Evolutionary conservation across 78 protist genomes (phyloP).

Genomic region (Dictyostelium intermedium): DNA sequence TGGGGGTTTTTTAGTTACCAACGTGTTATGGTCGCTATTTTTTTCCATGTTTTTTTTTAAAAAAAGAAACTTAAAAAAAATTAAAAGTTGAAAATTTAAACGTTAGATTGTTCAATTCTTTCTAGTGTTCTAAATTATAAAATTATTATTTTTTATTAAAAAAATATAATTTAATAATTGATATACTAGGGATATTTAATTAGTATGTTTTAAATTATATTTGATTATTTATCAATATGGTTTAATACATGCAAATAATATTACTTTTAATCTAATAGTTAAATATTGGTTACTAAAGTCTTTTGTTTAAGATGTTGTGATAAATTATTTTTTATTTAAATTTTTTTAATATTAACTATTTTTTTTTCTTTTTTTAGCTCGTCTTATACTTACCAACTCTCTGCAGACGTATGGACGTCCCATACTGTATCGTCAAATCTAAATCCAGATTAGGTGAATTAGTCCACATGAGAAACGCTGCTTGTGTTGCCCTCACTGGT

Average conservation of each 20-base stretch:
- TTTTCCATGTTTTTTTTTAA: not conserved
- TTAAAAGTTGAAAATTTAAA: not conserved
- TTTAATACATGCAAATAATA: not conserved
- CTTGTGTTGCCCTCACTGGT: constrained; percentile 93
- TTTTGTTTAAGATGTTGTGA: not conserved
- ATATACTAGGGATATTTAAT: not conserved
- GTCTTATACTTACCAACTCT: constrained; percentile 98
- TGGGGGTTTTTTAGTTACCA: not conserved
- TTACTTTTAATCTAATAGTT: not conserved
- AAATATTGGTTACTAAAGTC: too few species aligned
- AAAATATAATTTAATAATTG: not conserved
- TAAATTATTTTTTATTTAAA: not conserved
- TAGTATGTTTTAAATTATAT: not conserved
- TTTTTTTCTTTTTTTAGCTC: constrained; percentile 72
- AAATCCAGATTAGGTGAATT: constrained; percentile 97
- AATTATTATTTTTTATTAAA: not conserved
- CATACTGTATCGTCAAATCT: constrained; percentile 98
- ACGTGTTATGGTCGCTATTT: not conserved
- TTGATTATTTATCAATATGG: not conserved
- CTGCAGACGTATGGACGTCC: constrained; percentile 98
- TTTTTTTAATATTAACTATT: not conserved
- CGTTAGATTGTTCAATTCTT: not conserved
- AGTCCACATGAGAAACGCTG: constrained; percentile 95
- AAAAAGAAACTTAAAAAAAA: not conserved
- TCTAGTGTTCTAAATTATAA: not conserved